A percentile compares a stretch with the other conserved stretches of the same genome.
These are phyloP conservation scores for Iris pallida DNA, from an alignment of 116 monocot species.

Conservation along the genomic window DNA sequence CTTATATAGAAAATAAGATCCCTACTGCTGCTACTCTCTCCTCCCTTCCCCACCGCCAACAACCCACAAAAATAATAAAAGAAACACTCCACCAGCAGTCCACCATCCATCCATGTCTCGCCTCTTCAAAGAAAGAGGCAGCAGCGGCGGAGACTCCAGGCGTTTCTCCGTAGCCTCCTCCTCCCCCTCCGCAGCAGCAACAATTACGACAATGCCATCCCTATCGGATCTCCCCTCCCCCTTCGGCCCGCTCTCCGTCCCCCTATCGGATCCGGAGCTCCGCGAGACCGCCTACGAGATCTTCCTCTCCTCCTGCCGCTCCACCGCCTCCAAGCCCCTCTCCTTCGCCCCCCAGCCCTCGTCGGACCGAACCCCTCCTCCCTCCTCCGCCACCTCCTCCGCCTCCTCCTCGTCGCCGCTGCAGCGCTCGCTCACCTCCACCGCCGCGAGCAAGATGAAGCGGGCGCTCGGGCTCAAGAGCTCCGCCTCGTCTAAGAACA, in stretches of 20 bases:
- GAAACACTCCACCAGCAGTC: too few relatives aligned
- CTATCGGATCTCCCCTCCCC: constrained; percentile 52
- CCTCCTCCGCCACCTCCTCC: not conserved
- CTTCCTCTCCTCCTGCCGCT: constrained; percentile 63
- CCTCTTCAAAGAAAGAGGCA: too few relatives aligned
- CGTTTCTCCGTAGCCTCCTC: constrained; percentile 9
- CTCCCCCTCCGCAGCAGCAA: not conserved
- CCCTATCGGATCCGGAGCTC: not conserved
- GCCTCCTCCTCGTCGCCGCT: constrained; percentile 29
- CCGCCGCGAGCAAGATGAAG: constrained; percentile 98
- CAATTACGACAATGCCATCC: not conserved
- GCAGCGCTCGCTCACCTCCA: constrained; percentile 76
- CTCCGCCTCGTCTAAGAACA: too few relatives aligned
- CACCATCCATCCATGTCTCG: too few relatives aligned
- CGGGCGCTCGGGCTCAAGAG: constrained; percentile 82
- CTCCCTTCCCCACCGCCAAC: too few relatives aligned
- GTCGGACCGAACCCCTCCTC: constrained; percentile 1
- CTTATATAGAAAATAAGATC: too few relatives aligned
- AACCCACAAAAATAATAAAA: too few relatives aligned
- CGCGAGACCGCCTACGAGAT: constrained; percentile 63
- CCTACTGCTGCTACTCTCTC: too few relatives aligned
- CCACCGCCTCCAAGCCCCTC: constrained; percentile 57
- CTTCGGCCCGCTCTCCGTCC: constrained; percentile 28
- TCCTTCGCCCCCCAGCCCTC: constrained; percentile 61
- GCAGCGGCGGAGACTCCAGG: too few relatives aligned